phyloP scores from a whole-genome alignment of 2,329 filamentous ascomycete genomes.

The Fonsecaea monophora region DNA sequence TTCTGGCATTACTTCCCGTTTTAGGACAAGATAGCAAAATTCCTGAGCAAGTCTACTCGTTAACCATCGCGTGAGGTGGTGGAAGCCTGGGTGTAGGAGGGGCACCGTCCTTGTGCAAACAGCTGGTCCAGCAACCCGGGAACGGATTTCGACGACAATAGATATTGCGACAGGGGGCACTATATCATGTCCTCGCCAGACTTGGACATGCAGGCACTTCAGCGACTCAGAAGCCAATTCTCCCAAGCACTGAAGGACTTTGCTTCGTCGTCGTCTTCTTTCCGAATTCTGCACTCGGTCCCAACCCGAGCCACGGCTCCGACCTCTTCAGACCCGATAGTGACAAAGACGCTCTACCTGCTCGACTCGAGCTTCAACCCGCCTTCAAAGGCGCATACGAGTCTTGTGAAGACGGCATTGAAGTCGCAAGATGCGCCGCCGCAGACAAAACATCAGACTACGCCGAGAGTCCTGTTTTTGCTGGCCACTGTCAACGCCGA shows the following conservation, averaged over 20 bases:
- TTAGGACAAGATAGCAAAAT: background rate
- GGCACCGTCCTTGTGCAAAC: no score
- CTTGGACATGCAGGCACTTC: conserved; percentile 29
- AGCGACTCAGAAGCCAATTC: conserved; percentile 28
- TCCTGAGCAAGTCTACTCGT: background rate
- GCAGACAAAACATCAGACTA: conserved; percentile 40
- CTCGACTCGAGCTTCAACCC: conserved; percentile 73
- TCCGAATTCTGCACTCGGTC: conserved; percentile 28
- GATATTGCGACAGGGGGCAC: background rate
- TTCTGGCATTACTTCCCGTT: background rate
- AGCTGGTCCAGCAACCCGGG: no score
- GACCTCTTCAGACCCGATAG: conserved; percentile 13
- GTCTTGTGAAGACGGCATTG: conserved; percentile 62
- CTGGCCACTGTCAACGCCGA: conserved; percentile 71
- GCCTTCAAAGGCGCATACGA: conserved; percentile 65
- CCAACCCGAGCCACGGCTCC: conserved; percentile 21
- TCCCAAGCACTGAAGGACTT: conserved; percentile 32
- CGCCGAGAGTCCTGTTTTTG: conserved; percentile 61
- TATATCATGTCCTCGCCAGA: conserved; percentile 21
- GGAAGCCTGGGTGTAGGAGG: no score
- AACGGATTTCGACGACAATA: background rate
- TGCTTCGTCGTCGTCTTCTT: conserved; percentile 29
- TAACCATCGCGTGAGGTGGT: no score
- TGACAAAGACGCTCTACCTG: conserved; percentile 58
- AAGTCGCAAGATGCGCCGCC: conserved; percentile 28